These are phyloP conservation scores for Umbelopsis sp. DNA, from an alignment of 192 early-diverging fungal species.

Conservation along the genomic window DNA sequence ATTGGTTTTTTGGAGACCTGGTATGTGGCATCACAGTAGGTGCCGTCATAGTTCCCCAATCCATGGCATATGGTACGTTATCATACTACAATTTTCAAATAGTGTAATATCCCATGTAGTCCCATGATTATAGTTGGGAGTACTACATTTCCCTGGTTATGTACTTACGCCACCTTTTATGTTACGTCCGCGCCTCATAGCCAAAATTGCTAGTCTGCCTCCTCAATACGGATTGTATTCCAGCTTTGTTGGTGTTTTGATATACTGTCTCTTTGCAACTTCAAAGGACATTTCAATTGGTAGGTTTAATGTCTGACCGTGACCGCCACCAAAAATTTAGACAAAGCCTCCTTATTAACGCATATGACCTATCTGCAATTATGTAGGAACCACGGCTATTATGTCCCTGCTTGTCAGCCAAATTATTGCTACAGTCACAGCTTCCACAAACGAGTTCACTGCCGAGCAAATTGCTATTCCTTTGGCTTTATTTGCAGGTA, in stretches of 20 bases:
- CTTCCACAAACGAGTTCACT: slow-evolving; percentile 25
- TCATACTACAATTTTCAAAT: background rate
- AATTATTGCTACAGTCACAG: slow-evolving; percentile 43
- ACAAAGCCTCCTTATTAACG: background rate
- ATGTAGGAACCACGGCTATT: slow-evolving; percentile 54
- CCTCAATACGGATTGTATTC: slow-evolving; percentile 79
- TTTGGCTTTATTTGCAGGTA: slow-evolving; percentile 74
- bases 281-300: slow-evolving; percentile 78
- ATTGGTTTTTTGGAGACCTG: slow-evolving; percentile 68
- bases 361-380: background rate
- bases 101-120: background rate
- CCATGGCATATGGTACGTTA: slow-evolving; percentile 61
- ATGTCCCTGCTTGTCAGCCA: slow-evolving; percentile 78
- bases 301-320: slow-evolving; percentile 10
- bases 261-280: slow-evolving; percentile 76
- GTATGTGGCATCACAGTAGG: slow-evolving; percentile 77
- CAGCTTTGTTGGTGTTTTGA: slow-evolving; percentile 66
- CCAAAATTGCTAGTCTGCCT: slow-evolving; percentile 75
- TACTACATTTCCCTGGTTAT: background rate
- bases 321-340: background rate
- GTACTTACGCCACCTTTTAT: background rate
- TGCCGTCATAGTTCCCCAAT: slow-evolving; percentile 74
- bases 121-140: background rate
- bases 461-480: slow-evolving; percentile 51
- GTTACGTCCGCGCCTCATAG: slow-evolving; percentile 10